These are phyloP conservation scores for Pouteria campechiana DNA, from an alignment of 179 eudicot species.

Conservation along the genomic window DNA sequence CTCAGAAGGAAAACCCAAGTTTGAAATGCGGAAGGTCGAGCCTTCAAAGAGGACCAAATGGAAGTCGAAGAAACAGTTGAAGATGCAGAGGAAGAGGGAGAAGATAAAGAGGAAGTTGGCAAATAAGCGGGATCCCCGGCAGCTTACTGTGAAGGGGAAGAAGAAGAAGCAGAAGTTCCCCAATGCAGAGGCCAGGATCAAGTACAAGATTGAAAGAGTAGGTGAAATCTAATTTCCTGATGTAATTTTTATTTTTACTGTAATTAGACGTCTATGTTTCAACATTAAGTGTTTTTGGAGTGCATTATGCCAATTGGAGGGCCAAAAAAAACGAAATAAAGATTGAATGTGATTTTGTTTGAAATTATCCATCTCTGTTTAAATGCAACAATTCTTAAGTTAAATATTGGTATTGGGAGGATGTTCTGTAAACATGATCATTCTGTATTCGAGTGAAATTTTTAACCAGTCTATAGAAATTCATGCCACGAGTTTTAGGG, in stretches of 20 bases:
- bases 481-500: too few relatives aligned
- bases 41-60: conserved; percentile 71
- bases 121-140: conserved; percentile 65
- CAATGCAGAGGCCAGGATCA: conserved; percentile 64
- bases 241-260: too few relatives aligned
- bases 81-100: conserved; percentile 56
- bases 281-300: not conserved
- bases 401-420: too few relatives aligned
- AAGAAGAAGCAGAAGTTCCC: conserved; percentile 62
- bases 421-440: too few relatives aligned
- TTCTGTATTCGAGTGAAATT: too few relatives aligned
- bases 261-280: not conserved
- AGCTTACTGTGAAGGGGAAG: conserved; percentile 46
- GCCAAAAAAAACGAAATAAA: too few relatives aligned
- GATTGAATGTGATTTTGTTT: too few relatives aligned
- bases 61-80: conserved; percentile 65
- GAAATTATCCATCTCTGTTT: too few relatives aligned
- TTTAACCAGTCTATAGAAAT: too few relatives aligned
- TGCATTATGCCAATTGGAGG: too few relatives aligned
- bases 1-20: conserved; percentile 61
- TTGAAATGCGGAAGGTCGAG: conserved; percentile 52
- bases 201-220: conserved; percentile 71
- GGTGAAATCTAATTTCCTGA: conserved; percentile 16
- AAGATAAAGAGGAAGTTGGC: conserved; percentile 61
- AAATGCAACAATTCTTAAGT: too few relatives aligned